phyloP scores from a whole-genome alignment of 208 protist genomes.

The Balamuthia mandrillaris region DNA sequence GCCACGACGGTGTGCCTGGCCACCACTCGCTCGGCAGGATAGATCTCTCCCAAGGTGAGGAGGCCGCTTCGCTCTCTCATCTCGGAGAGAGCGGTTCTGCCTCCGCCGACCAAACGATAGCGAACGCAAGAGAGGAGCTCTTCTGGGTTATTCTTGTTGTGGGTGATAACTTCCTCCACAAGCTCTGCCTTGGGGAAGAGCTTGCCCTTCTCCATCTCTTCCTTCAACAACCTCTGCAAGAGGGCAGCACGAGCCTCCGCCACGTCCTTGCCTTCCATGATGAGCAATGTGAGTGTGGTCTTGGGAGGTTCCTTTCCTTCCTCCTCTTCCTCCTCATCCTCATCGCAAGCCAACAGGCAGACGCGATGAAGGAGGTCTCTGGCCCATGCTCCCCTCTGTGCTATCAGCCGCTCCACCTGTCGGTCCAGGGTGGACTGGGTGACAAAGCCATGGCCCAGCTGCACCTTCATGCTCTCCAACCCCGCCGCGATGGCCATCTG shows the following conservation, averaged over 20 bases:
- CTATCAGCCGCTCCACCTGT: slow-evolving; percentile 4
- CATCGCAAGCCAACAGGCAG: neutral
- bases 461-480: slow-evolving; percentile 33
- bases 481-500: slow-evolving; percentile 35
- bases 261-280: neutral
- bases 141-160: neutral
- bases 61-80: neutral
- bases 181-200: neutral
- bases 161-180: neutral
- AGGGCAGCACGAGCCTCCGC: neutral
- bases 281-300: neutral
- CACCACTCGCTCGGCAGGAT: neutral
- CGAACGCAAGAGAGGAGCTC: too few species aligned
- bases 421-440: slow-evolving; percentile 1
- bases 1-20: neutral
- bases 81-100: neutral
- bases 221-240: too few species aligned
- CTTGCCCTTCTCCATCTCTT: too few species aligned
- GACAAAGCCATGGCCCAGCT: slow-evolving; percentile 10
- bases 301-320: too few species aligned
- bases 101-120: too few species aligned
- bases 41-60: neutral
- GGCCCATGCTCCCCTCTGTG: neutral
- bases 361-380: slow-evolving; percentile 7
- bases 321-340: neutral